Conservation (phyloP, 768 basidiomycete species). For the Podaxis mareebaensis region DNA sequence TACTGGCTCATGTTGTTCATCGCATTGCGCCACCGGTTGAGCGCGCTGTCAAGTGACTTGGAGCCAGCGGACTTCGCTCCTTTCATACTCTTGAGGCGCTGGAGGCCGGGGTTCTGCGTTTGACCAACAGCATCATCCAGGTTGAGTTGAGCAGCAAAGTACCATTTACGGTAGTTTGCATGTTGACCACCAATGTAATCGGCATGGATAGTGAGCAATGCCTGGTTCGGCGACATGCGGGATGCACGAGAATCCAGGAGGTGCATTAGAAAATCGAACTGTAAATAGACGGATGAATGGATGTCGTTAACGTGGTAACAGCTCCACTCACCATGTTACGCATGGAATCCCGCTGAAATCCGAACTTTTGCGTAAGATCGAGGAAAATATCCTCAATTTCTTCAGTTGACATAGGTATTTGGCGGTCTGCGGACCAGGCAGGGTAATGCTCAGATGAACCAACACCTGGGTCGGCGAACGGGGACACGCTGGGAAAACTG, state of each 20-base stretch:
- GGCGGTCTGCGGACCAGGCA: conserved; percentile 90
- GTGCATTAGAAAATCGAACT: conserved; percentile 99
- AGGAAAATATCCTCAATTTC: conserved; percentile 99
- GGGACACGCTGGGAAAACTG: conserved; percentile 57
- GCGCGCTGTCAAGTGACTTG: conserved; percentile 91
- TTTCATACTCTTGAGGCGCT: conserved; percentile 84
- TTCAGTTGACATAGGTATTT: conserved; percentile 95
- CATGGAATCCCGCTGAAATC: conserved; percentile 96
- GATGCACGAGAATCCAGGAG: conserved; percentile 97
- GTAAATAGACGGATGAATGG: conserved; percentile 13
- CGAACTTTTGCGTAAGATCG: conserved; percentile 98
- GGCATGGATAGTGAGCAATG: conserved; percentile 93
- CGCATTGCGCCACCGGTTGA: conserved; percentile 94
- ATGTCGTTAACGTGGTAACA: conserved; percentile 10
- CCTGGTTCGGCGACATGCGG: conserved; percentile 96
- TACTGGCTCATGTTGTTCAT: conserved; percentile 99
- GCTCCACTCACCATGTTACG: conserved; percentile 76
- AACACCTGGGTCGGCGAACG: conserved; percentile 56
- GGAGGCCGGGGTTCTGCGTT: conserved; percentile 89
- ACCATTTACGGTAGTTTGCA: conserved; percentile 99
- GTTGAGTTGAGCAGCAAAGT: conserved; percentile 98
- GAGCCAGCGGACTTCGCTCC: conserved; percentile 46
- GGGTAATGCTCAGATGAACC: conserved; percentile 76
- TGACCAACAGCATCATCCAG: conserved; percentile 98
- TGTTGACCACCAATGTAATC: conserved; percentile 99